These are phyloP conservation scores for Neckera pumila DNA, from an alignment of 225 moss, liverwort and hornwort species.

Conservation along the genomic window DNA sequence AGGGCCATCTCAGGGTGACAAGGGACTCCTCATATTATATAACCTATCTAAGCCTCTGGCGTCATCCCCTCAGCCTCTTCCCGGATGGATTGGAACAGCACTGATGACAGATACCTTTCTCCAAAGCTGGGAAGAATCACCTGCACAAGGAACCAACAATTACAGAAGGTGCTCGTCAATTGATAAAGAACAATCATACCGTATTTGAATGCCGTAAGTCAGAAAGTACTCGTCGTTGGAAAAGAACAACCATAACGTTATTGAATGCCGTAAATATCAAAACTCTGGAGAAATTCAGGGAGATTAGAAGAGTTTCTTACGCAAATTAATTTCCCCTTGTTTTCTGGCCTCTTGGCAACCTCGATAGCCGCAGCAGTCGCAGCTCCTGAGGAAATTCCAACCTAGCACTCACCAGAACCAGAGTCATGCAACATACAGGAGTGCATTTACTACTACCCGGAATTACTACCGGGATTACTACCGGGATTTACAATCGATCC, in stretches of 20 bases:
- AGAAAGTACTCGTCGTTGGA: not conserved
- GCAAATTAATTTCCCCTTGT: constrained; percentile 78
- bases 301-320: constrained; percentile 20
- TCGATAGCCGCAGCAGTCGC: constrained; percentile 85
- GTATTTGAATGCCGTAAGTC: not conserved
- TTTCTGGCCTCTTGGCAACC: constrained; percentile 92
- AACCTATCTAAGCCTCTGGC: constrained; percentile 45
- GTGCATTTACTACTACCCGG: not conserved
- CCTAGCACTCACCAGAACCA: constrained; percentile 31
- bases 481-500: not conserved
- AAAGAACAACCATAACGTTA: not conserved
- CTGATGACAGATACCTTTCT: constrained; percentile 89
- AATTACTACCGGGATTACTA: no score
- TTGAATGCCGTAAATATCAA: not conserved
- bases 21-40: not conserved
- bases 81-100: constrained; percentile 84
- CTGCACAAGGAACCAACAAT: constrained; percentile 21
- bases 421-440: not conserved
- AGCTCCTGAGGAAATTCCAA: constrained; percentile 97
- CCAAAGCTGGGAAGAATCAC: constrained; percentile 96
- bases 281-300: not conserved
- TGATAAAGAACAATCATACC: not conserved
- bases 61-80: constrained; percentile 92
- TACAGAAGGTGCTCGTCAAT: not conserved
- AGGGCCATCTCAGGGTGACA: not conserved